A percentile compares a stretch with the other conserved stretches of the same genome.
These are phyloP conservation scores for Cucurbita pepo DNA, from an alignment of 306 rosid genomes.

Conservation along the genomic window DNA sequence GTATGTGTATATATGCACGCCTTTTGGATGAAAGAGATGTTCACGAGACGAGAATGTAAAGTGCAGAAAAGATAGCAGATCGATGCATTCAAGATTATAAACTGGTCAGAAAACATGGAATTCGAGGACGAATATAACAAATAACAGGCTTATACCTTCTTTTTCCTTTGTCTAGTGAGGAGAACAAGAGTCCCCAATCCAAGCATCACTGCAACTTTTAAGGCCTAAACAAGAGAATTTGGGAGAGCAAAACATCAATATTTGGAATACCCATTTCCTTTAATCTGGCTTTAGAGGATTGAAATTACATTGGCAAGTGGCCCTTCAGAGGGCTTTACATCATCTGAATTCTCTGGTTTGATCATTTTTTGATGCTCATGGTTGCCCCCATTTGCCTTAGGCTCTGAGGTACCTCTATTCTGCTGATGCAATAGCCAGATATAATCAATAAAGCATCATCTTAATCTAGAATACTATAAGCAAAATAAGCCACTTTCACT, in stretches of 20 bases:
- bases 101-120: too few relatives aligned
- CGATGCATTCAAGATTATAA: too few relatives aligned
- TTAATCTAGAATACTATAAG: not conserved
- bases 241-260: not conserved
- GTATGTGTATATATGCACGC: not conserved
- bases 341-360: conserved; percentile 20
- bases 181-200: conserved; percentile 83
- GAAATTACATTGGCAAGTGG: conserved; percentile 45
- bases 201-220: conserved; percentile 51
- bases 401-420: conserved; percentile 9
- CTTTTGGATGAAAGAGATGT: not conserved
- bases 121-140: not conserved
- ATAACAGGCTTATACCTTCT: conserved; percentile 12
- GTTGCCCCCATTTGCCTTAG: conserved; percentile 14
- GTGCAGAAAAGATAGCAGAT: too few relatives aligned
- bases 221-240: conserved; percentile 28
- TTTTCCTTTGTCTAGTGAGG: conserved; percentile 49
- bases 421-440: too few relatives aligned
- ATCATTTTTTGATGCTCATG: conserved; percentile 6
- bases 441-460: not conserved
- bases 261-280: not conserved
- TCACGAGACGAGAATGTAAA: not conserved
- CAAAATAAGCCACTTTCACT: too few relatives aligned
- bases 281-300: not conserved
- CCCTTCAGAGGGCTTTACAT: conserved; percentile 29